phyloP scores from a whole-genome alignment of 441 rosid genomes.

The Aquilaria agallochum region DNA sequence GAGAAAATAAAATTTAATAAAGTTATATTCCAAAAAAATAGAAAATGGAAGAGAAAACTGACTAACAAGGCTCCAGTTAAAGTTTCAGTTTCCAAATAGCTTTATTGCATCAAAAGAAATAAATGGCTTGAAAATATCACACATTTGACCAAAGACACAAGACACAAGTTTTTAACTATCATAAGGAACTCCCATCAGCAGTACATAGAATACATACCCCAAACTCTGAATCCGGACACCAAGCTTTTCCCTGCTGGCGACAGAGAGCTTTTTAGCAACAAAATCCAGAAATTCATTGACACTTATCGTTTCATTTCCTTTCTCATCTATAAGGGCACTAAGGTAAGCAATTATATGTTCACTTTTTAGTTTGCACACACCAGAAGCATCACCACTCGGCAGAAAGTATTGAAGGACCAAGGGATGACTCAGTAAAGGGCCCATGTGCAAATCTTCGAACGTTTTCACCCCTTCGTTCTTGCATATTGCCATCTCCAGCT shows the following conservation, averaged over 20 bases:
- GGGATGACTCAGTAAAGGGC: slow-evolving; percentile 75
- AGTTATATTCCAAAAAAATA: no score
- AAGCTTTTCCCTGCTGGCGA: slow-evolving; percentile 61
- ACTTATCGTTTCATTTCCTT: slow-evolving; percentile 33
- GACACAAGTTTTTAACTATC: no score
- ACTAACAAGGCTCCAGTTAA: no score
- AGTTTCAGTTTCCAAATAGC: no score
- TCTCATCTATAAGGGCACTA: slow-evolving; percentile 38
- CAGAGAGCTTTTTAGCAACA: slow-evolving; percentile 53
- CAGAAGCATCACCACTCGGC: slow-evolving; percentile 29
- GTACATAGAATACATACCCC: slow-evolving; percentile 48
- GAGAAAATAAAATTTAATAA: no score
- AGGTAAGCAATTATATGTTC: slow-evolving; percentile 61
- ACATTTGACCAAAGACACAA: no score
- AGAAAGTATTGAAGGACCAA: slow-evolving; percentile 76
- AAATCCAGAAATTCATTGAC: slow-evolving; percentile 66
- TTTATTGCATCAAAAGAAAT: no score
- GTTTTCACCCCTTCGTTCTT: slow-evolving; percentile 63
- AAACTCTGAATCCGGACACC: slow-evolving; percentile 79
- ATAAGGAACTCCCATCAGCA: background rate
- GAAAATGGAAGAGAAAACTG: no score
- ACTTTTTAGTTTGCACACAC: slow-evolving; percentile 55
- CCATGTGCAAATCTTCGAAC: slow-evolving; percentile 76
- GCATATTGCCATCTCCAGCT: slow-evolving; percentile 82
- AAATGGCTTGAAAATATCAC: no score